Evolutionary conservation across 148 eudicot species (phyloP).

Genomic region (Drosera capensis): DNA sequence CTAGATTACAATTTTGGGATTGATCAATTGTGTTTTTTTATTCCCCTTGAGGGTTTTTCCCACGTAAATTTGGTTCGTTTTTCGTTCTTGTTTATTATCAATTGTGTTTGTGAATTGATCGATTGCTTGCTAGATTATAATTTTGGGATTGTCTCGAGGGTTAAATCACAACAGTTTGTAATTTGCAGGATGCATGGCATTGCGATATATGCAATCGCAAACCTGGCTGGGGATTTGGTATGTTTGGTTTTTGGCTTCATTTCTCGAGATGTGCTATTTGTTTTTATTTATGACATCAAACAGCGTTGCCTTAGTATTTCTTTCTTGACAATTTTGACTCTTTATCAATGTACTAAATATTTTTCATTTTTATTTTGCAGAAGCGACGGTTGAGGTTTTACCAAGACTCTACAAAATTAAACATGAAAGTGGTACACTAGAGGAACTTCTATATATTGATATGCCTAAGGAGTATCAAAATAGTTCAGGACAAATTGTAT

Average conservation of each 20-base stretch:
- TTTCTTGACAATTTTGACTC: too few species aligned
- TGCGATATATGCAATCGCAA: conserved; percentile 95
- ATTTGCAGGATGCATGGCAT: conserved; percentile 91
- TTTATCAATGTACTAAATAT: too few species aligned
- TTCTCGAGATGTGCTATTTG: background rate
- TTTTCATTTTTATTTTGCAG: conserved; percentile 19
- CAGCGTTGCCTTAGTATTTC: too few species aligned
- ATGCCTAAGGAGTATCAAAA: conserved; percentile 91
- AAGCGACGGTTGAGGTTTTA: conserved; percentile 93
- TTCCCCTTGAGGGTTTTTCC: too few species aligned
- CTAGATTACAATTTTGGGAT: too few species aligned
- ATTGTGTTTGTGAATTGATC: too few species aligned
- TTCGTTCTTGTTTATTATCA: too few species aligned
- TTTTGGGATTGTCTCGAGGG: too few species aligned
- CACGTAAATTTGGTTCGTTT: too few species aligned
- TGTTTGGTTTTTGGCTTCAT: conserved; percentile 7
- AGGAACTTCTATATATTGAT: conserved; percentile 86
- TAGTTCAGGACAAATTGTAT: conserved; percentile 74
- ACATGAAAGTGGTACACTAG: conserved; percentile 92
- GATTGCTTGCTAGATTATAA: too few species aligned
- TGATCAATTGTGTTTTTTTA: too few species aligned
- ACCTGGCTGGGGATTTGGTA: conserved; percentile 99
- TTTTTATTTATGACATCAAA: background rate
- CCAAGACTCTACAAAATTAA: conserved; percentile 94
- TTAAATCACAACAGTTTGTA: too few species aligned